A percentile compares a stretch with the other conserved stretches of the same genome.
Evolutionary conservation across 495 filamentous ascomycete genomes (phyloP).

Genomic region (Jackrogersella minutella): DNA sequence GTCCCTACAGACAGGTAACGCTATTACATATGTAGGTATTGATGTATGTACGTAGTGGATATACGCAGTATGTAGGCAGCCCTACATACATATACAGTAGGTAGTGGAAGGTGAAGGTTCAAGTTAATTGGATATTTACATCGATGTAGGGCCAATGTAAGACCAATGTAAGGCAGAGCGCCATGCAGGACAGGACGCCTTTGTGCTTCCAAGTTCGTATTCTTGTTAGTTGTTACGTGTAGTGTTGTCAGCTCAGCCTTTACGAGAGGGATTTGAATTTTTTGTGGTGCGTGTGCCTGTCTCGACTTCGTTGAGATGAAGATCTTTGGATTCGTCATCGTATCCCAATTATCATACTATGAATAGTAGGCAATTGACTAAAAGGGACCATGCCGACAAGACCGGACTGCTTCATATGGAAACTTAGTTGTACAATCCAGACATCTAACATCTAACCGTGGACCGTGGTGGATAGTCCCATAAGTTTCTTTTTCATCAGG

Average conservation of each 20-base stretch:
- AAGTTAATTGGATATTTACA: no score
- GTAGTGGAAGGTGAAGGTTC: not conserved
- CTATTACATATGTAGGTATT: not conserved
- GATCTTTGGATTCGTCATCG: slow-evolving; percentile 33
- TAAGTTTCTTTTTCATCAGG: not conserved
- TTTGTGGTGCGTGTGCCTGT: slow-evolving; percentile 8
- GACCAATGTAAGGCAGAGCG: not conserved
- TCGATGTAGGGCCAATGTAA: not conserved
- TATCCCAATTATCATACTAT: not conserved
- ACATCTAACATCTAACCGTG: slow-evolving; percentile 6
- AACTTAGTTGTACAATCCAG: slow-evolving; percentile 23
- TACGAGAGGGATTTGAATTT: slow-evolving; percentile 42
- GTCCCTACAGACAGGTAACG: slow-evolving; percentile 3
- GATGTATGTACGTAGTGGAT: not conserved
- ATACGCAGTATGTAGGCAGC: not conserved
- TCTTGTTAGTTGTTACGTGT: slow-evolving; percentile 14
- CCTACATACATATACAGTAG: slow-evolving; percentile 4
- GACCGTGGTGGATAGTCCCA: not conserved
- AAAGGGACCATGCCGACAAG: slow-evolving; percentile 27
- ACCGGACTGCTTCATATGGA: slow-evolving; percentile 24
- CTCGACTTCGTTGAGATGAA: slow-evolving; percentile 7
- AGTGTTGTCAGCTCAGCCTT: slow-evolving; percentile 36
- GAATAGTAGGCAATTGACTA: slow-evolving; percentile 2
- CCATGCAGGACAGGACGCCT: slow-evolving; percentile 7
- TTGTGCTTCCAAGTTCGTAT: slow-evolving; percentile 37